A percentile compares a stretch with the other conserved stretches of the same genome.
Conservation (phyloP, 208 protist species). For the Plasmodiophora brassicae region DNA sequence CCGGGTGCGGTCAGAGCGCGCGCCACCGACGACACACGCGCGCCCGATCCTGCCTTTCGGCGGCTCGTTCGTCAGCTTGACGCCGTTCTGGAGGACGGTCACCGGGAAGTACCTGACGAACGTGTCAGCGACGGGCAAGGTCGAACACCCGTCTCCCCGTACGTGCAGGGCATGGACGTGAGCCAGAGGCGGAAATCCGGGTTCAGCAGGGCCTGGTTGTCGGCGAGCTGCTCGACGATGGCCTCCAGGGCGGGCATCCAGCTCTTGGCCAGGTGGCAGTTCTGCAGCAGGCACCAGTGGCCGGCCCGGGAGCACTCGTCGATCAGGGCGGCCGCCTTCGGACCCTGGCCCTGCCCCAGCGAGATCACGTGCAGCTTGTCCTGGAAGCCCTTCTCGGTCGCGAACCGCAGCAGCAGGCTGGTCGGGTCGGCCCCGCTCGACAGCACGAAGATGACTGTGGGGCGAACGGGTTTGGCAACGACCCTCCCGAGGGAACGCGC, state of each 20-base stretch:
- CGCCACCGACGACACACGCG: not conserved
- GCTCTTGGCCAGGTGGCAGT: constrained; percentile 85
- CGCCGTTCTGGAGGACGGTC: constrained; percentile 89
- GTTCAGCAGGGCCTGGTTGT: constrained; percentile 58
- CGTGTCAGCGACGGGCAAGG: not conserved
- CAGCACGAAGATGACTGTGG: constrained; percentile 92
- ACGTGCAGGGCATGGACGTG: constrained; percentile 85
- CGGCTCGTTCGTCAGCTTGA: constrained; percentile 96
- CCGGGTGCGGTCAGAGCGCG: not conserved
- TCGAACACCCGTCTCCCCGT: not conserved
- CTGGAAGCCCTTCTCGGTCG: constrained; percentile 64
- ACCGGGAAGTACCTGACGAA: constrained; percentile 87
- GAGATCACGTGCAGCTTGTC: constrained; percentile 76
- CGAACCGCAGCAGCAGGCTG: constrained; percentile 79
- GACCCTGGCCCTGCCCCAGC: constrained; percentile 90
- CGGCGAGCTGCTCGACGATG: constrained; percentile 73
- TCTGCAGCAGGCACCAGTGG: constrained; percentile 88
- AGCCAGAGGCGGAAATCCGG: constrained; percentile 90
- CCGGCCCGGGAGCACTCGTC: constrained; percentile 70
- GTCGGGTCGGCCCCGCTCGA: constrained; percentile 91
- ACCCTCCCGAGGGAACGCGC: not conserved
- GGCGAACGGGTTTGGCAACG: no score
- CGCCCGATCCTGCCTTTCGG: constrained; percentile 82
- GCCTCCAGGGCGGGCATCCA: constrained; percentile 81
- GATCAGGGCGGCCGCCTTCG: constrained; percentile 85